Percentiles rank a stretch among this genome's conserved stretches.
These are phyloP conservation scores for Umbelopsis isabellina DNA, from an alignment of 192 early-diverging fungal genomes.

Conservation along the genomic window DNA sequence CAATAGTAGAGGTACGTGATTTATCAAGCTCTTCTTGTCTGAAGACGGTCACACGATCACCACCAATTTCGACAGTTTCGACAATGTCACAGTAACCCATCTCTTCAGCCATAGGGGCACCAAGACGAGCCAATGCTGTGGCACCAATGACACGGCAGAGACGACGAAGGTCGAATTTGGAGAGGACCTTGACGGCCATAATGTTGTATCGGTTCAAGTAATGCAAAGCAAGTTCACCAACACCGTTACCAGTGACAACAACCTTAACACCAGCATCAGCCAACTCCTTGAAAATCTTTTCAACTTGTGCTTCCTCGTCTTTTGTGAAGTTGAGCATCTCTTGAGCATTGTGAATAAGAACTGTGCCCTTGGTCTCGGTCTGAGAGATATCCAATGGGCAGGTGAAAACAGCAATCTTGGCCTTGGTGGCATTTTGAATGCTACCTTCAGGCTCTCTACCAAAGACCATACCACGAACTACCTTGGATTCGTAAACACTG, in stretches of 20 bases:
- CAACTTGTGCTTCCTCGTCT: slow-evolving; percentile 93
- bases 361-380: slow-evolving; percentile 99
- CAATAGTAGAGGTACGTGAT: slow-evolving; percentile 91
- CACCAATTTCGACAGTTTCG: slow-evolving; percentile 95
- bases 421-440: slow-evolving; percentile 70
- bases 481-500: slow-evolving; percentile 82
- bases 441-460: slow-evolving; percentile 88
- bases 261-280: slow-evolving; percentile 91
- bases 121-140: slow-evolving; percentile 88
- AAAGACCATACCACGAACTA: slow-evolving; percentile 97
- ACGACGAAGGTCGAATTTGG: slow-evolving; percentile 96
- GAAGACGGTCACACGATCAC: slow-evolving; percentile 97
- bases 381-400: slow-evolving; percentile 91
- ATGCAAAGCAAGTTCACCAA: slow-evolving; percentile 95
- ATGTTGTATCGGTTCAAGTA: slow-evolving; percentile 93
- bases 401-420: slow-evolving; percentile 93
- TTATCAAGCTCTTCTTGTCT: slow-evolving; percentile 84
- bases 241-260: slow-evolving; percentile 83
- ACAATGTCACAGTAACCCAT: slow-evolving; percentile 98
- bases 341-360: slow-evolving; percentile 92
- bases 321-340: slow-evolving; percentile 98
- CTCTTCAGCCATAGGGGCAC: slow-evolving; percentile 93
- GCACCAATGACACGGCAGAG: slow-evolving; percentile 93
- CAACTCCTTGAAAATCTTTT: slow-evolving; percentile 84
- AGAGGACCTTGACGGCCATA: slow-evolving; percentile 86